Percentiles rank a stretch among this genome's conserved stretches.
Conservation (phyloP, 768 basidiomycete species). For the Boletus sensibilis region DNA sequence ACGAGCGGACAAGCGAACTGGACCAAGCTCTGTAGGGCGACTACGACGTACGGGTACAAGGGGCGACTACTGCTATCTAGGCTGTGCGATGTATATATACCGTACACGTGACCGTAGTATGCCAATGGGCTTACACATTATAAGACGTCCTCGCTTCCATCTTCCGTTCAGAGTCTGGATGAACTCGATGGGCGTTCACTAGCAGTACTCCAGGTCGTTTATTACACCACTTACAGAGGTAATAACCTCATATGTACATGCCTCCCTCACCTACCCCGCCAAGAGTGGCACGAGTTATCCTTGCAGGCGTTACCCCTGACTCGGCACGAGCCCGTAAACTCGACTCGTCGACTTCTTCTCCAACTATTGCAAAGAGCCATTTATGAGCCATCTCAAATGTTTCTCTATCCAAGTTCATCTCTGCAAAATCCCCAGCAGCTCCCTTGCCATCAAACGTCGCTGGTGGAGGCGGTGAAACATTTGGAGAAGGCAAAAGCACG, state of each 20-base stretch:
- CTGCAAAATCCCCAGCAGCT: slow-evolving; percentile 21
- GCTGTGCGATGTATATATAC: too few relatives aligned
- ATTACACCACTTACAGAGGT: not conserved
- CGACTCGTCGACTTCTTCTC: slow-evolving; percentile 14
- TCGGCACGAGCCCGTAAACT: slow-evolving; percentile 14
- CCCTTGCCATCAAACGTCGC: slow-evolving; percentile 36
- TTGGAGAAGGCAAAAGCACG: slow-evolving; percentile 50
- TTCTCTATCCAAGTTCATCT: slow-evolving; percentile 36
- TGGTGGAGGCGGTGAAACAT: slow-evolving; percentile 43
- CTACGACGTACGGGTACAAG: too few relatives aligned
- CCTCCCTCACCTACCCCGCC: slow-evolving; percentile 46
- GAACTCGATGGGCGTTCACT: too few relatives aligned
- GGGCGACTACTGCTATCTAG: too few relatives aligned
- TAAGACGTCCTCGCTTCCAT: not conserved
- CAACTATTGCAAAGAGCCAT: slow-evolving; percentile 37
- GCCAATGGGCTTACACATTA: too few relatives aligned
- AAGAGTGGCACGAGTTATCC: slow-evolving; percentile 10
- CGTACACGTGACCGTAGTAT: too few relatives aligned
- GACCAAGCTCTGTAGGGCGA: too few relatives aligned
- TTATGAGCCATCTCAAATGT: slow-evolving; percentile 37
- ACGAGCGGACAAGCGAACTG: too few relatives aligned
- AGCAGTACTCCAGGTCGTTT: not conserved
- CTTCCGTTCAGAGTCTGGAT: not conserved
- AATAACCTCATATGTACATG: slow-evolving; percentile 47
- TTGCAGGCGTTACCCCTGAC: slow-evolving; percentile 1